Percentiles rank a stretch among this genome's conserved stretches.
Evolutionary conservation across 2,329 filamentous ascomycete genomes (phyloP).

Genomic region (Talaromyces islandicus): DNA sequence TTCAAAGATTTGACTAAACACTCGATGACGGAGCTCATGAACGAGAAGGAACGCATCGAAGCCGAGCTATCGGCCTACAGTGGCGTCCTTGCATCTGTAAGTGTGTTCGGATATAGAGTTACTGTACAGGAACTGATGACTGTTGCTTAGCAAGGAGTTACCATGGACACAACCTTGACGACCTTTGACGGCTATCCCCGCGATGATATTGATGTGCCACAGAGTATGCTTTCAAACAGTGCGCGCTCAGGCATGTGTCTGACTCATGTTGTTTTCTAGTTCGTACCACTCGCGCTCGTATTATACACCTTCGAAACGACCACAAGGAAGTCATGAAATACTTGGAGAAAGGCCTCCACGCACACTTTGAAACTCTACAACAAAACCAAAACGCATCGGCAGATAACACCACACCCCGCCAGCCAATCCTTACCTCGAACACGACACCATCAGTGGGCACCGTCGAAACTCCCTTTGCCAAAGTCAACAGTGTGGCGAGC

Average conservation of each 20-base stretch:
- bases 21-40: constrained; percentile 72
- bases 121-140: constrained; percentile 11
- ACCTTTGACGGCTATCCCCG: constrained; percentile 89
- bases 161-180: constrained; percentile 82
- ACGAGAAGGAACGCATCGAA: constrained; percentile 78
- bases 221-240: constrained; percentile 56
- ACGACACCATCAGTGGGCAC: constrained; percentile 22
- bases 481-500: constrained; percentile 74
- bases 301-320: constrained; percentile 86
- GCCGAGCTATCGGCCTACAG: constrained; percentile 79
- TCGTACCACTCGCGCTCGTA: constrained; percentile 83
- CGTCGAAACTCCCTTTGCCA: constrained; percentile 69
- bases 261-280: constrained; percentile 47
- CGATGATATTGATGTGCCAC: constrained; percentile 88
- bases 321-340: constrained; percentile 81
- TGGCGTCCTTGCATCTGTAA: constrained; percentile 79
- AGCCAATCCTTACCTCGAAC: constrained; percentile 11
- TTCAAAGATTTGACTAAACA: constrained; percentile 60
- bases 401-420: not conserved
- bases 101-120: constrained; percentile 18
- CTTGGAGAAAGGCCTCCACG: constrained; percentile 82
- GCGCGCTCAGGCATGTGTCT: constrained; percentile 11
- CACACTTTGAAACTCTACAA: constrained; percentile 72
- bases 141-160: constrained; percentile 70
- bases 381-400: constrained; percentile 42